A percentile compares a stretch with the other conserved stretches of the same genome.
Evolutionary conservation across 2,329 filamentous ascomycete genomes (phyloP).

Genomic region (Xylariales sp.): DNA sequence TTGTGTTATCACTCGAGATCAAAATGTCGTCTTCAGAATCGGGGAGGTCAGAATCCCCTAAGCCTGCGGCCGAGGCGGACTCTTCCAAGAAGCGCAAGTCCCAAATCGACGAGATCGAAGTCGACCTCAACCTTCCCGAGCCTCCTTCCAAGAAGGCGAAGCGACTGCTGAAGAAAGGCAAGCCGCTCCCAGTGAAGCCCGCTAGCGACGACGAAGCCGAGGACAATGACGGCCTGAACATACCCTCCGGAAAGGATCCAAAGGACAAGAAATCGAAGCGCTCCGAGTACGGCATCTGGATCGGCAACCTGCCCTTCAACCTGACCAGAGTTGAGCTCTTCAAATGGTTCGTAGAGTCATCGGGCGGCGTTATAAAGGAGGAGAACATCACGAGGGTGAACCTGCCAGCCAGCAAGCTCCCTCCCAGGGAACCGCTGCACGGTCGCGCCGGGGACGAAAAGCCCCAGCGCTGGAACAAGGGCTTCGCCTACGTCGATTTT

Average conservation of each 20-base stretch:
- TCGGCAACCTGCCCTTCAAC: slow-evolving; percentile 89
- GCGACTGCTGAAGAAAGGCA: slow-evolving; percentile 83
- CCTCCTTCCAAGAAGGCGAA: slow-evolving; percentile 92
- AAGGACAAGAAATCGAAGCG: slow-evolving; percentile 48
- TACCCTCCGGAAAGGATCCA: slow-evolving; percentile 28
- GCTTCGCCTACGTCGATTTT: slow-evolving; percentile 97
- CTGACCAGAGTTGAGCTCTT: slow-evolving; percentile 70
- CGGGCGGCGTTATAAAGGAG: slow-evolving; percentile 60
- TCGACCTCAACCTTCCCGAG: slow-evolving; percentile 85
- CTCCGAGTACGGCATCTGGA: slow-evolving; percentile 86
- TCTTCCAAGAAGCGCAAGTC: slow-evolving; percentile 68
- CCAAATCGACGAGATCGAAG: slow-evolving; percentile 70
- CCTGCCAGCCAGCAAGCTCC: slow-evolving; percentile 58
- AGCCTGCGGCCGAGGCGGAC: slow-evolving; percentile 7
- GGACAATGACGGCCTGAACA: slow-evolving; percentile 23
- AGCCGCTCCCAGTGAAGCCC: slow-evolving; percentile 46
- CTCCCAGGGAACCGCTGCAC: slow-evolving; percentile 7
- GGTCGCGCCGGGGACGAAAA: slow-evolving; percentile 5
- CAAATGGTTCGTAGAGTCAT: slow-evolving; percentile 72
- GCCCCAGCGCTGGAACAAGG: slow-evolving; percentile 64
- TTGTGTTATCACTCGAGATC: background rate
- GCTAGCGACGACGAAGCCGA: slow-evolving; percentile 36
- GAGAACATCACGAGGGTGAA: slow-evolving; percentile 80
- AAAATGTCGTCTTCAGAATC: background rate
- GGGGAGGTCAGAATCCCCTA: slow-evolving; percentile 9